phyloP scores from a whole-genome alignment of 2,329 filamentous ascomycete genomes.

The Botrytis tulipae region DNA sequence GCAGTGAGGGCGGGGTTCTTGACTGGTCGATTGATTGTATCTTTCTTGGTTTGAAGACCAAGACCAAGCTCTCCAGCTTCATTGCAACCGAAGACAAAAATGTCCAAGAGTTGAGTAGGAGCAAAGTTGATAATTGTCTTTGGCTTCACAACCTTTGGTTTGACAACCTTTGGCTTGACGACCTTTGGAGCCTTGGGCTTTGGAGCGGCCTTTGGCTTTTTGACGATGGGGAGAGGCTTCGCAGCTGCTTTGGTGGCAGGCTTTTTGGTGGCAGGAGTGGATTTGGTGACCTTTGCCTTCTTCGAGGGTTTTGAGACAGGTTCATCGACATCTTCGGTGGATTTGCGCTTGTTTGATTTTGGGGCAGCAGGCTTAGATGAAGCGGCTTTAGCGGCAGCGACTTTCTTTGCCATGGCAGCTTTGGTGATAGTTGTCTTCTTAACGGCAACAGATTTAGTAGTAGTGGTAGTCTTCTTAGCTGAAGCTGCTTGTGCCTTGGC shows the following conservation, averaged over 20 bases:
- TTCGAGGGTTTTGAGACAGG: slow-evolving; percentile 12
- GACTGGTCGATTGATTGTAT: slow-evolving; percentile 72
- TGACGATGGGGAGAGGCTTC: not conserved
- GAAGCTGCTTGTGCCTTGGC: slow-evolving; percentile 5
- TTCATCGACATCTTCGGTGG: slow-evolving; percentile 8
- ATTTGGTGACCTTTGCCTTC: slow-evolving; percentile 2
- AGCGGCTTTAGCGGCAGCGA: slow-evolving; percentile 9
- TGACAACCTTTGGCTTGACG: slow-evolving; percentile 13
- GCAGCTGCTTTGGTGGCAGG: not conserved
- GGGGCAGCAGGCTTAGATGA: slow-evolving; percentile 6
- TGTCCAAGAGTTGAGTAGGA: slow-evolving; percentile 62
- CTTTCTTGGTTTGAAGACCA: slow-evolving; percentile 62
- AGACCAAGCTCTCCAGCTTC: slow-evolving; percentile 76
- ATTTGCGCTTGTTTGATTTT: slow-evolving; percentile 21
- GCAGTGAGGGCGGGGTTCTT: slow-evolving; percentile 60
- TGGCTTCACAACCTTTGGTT: slow-evolving; percentile 14
- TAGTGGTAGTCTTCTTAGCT: slow-evolving; percentile 11
- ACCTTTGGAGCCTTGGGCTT: slow-evolving; percentile 14
- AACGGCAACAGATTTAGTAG: not conserved
- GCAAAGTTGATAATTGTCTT: slow-evolving; percentile 52
- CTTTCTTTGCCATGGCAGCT: slow-evolving; percentile 11
- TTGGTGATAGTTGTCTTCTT: slow-evolving; percentile 16
- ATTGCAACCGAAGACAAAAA: slow-evolving; percentile 80
- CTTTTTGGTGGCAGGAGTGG: slow-evolving; percentile 8
- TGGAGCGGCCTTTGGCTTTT: slow-evolving; percentile 9